These are phyloP conservation scores for Boletus sp. DNA, from an alignment of 768 basidiomycete species.

Conservation along the genomic window DNA sequence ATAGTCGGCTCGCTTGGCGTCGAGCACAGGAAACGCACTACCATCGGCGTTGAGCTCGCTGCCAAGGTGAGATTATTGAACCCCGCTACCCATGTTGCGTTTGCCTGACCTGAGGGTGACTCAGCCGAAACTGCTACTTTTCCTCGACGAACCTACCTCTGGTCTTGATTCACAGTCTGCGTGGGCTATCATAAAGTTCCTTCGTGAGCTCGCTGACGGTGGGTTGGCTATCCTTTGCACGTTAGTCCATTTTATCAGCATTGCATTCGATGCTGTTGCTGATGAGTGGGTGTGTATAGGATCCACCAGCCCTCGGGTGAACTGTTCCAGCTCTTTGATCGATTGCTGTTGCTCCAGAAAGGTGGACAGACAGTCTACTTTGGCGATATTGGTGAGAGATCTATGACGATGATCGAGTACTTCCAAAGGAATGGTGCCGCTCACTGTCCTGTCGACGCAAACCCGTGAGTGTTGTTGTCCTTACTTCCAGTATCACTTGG, in stretches of 20 bases:
- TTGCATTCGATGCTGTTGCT: neutral
- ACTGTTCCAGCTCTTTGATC: constrained; percentile 52
- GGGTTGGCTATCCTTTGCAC: constrained; percentile 60
- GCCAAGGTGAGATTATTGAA: constrained; percentile 40
- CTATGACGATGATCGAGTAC: constrained; percentile 21
- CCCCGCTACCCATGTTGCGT: neutral
- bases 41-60: constrained; percentile 61
- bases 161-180: constrained; percentile 54
- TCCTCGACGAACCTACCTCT: constrained; percentile 62
- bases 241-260: constrained; percentile 23
- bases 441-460: constrained; percentile 17
- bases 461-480: constrained; percentile 18
- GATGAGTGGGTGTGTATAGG: neutral
- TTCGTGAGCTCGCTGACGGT: constrained; percentile 50
- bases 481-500: neutral
- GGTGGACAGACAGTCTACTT: constrained; percentile 73
- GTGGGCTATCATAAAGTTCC: constrained; percentile 48
- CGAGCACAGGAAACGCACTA: constrained; percentile 54
- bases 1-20: constrained; percentile 55
- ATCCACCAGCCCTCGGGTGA: constrained; percentile 42
- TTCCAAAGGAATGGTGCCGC: constrained; percentile 26
- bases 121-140: constrained; percentile 47
- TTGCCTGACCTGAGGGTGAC: neutral
- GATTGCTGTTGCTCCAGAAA: constrained; percentile 46
- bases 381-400: constrained; percentile 39